These are phyloP conservation scores for Aquilaria sinensis DNA, from an alignment of 345 rosid genomes.

Conservation along the genomic window DNA sequence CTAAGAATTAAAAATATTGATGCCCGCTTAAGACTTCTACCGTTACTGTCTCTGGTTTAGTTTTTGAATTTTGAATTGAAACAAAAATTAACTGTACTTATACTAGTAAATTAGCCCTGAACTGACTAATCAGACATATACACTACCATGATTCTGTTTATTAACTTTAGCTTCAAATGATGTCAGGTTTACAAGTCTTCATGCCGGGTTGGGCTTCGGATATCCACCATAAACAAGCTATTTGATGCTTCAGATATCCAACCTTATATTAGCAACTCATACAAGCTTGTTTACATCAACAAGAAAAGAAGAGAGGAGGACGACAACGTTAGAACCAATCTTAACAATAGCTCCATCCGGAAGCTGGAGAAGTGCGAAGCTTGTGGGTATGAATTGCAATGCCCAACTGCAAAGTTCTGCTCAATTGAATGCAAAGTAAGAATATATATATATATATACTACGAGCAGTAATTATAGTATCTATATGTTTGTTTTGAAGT, in stretches of 20 bases:
- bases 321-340: background rate
- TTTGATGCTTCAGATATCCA: conserved; percentile 12
- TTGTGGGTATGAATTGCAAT: conserved; percentile 8
- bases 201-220: conserved; percentile 1
- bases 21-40: too few species aligned
- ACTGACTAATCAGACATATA: too few species aligned
- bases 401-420: background rate
- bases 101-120: too few species aligned
- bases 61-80: too few species aligned
- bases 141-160: too few species aligned
- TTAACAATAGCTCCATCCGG: background rate
- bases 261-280: conserved; percentile 7
- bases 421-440: conserved; percentile 9
- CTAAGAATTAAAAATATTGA: too few species aligned
- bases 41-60: too few species aligned
- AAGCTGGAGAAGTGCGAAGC: conserved; percentile 6
- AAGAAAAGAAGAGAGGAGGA: background rate
- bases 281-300: conserved; percentile 6
- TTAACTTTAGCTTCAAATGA: too few species aligned
- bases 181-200: conserved; percentile 10
- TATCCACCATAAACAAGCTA: background rate
- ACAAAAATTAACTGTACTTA: too few species aligned
- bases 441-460: background rate
- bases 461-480: too few species aligned
- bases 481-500: too few species aligned